A percentile compares a stretch with the other conserved stretches of the same genome.
Evolutionary conservation across 768 basidiomycete genomes (phyloP).

Genomic region (Leccinum disarticulatum): DNA sequence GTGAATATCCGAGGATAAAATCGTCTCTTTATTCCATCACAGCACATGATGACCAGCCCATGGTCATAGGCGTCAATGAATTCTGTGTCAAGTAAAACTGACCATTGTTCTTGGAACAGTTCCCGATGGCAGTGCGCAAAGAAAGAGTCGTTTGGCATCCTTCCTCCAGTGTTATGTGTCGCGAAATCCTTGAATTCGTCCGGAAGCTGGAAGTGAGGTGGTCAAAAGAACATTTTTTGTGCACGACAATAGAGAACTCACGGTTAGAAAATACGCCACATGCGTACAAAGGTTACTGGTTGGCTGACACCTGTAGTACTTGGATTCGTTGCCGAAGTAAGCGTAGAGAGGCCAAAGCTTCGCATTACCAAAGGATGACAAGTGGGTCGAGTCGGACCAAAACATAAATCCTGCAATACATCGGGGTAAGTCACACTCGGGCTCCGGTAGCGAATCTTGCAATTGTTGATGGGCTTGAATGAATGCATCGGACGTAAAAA

Average conservation of each 20-base stretch:
- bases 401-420: not conserved
- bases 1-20: not conserved
- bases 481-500: not conserved
- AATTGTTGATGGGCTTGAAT: not conserved
- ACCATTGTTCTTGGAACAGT: not conserved
- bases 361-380: not conserved
- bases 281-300: not conserved
- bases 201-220: not conserved
- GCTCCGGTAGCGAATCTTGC: no score
- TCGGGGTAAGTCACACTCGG: not conserved
- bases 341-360: not conserved
- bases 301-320: not conserved
- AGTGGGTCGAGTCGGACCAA: not conserved
- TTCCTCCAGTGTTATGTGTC: not conserved
- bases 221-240: not conserved
- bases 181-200: not conserved
- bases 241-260: not conserved
- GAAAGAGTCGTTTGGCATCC: not conserved
- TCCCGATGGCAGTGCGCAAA: not conserved
- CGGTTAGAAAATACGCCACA: not conserved
- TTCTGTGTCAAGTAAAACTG: not conserved
- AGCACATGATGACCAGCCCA: not conserved
- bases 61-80: not conserved
- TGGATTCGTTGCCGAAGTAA: not conserved
- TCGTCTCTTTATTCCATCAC: not conserved